Conservation (phyloP, 2,329 filamentous ascomycete species). For the Aspergillus hortae region DNA sequence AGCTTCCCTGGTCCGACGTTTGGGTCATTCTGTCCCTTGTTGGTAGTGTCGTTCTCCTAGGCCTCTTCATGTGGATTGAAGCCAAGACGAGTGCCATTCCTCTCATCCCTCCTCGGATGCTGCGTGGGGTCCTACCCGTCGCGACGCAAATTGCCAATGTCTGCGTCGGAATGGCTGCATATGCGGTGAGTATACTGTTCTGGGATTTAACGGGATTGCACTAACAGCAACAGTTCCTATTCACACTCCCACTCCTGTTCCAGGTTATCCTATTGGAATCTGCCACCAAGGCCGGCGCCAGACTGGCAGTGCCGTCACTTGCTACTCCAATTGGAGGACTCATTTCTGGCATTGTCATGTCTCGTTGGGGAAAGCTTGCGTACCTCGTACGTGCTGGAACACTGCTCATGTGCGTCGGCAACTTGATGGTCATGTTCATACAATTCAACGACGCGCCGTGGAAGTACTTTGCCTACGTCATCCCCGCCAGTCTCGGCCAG, state of each 20-base stretch:
- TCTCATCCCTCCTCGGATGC: constrained; percentile 48
- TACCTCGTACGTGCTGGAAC: constrained; percentile 40
- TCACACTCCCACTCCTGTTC: constrained; percentile 46
- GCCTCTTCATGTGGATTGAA: constrained; percentile 38
- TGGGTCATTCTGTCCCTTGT: constrained; percentile 41
- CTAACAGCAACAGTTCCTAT: constrained; percentile 38
- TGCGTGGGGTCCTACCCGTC: constrained; percentile 54
- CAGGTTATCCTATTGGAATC: constrained; percentile 41
- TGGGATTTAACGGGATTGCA: not conserved
- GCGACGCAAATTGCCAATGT: constrained; percentile 58
- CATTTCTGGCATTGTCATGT: constrained; percentile 46
- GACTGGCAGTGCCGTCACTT: constrained; percentile 44
- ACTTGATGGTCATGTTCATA: constrained; percentile 39
- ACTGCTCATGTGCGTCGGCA: constrained; percentile 44
- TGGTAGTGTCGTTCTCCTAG: constrained; percentile 36
- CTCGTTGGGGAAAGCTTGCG: constrained; percentile 44
- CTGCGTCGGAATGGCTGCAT: constrained; percentile 59
- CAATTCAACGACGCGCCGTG: constrained; percentile 41
- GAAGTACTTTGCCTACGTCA: constrained; percentile 46
- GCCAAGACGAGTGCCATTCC: constrained; percentile 41
- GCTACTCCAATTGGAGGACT: constrained; percentile 45
- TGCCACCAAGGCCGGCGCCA: constrained; percentile 42
- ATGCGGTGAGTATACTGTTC: constrained; percentile 49
- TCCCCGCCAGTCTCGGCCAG: constrained; percentile 46
- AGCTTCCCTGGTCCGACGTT: constrained; percentile 41